Evolutionary conservation across 805 yeast genomes (phyloP).

Genomic region (Candida nonsorbophila): DNA sequence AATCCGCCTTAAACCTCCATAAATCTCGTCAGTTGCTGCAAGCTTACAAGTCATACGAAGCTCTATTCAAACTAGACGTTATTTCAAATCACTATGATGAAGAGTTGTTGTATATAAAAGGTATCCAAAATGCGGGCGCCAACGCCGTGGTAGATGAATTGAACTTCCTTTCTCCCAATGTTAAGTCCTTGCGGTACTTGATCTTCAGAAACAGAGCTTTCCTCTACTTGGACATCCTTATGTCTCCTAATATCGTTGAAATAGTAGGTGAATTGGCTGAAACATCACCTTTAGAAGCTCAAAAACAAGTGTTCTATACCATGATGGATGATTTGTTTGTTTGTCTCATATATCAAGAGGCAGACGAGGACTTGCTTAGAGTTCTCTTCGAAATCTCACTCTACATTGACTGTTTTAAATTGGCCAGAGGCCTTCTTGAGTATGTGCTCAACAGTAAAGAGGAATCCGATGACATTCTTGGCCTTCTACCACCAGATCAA

Average conservation of each 20-base stretch:
- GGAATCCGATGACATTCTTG: conserved; percentile 37
- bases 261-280: conserved; percentile 16
- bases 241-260: conserved; percentile 6
- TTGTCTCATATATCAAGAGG: conserved; percentile 62
- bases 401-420: conserved; percentile 42
- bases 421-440: conserved; percentile 56
- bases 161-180: conserved; percentile 55
- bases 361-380: conserved; percentile 52
- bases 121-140: conserved; percentile 32
- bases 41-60: conserved; percentile 54
- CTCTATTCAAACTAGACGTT: conserved; percentile 65
- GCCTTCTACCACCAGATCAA: conserved; percentile 20
- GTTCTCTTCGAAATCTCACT: conserved; percentile 47
- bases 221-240: conserved; percentile 46
- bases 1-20: conserved; percentile 62
- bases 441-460: conserved; percentile 43
- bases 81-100: conserved; percentile 41
- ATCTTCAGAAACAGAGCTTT: conserved; percentile 80
- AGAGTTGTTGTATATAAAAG: conserved; percentile 30
- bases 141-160: conserved; percentile 33
- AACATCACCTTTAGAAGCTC: conserved; percentile 2
- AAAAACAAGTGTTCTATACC: conserved; percentile 27
- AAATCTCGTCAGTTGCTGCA: conserved; percentile 40
- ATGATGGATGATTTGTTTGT: conserved; percentile 60
- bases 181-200: conserved; percentile 69